phyloP scores from a whole-genome alignment of 805 yeast genomes.

The Nakazawaea anatomiae region DNA sequence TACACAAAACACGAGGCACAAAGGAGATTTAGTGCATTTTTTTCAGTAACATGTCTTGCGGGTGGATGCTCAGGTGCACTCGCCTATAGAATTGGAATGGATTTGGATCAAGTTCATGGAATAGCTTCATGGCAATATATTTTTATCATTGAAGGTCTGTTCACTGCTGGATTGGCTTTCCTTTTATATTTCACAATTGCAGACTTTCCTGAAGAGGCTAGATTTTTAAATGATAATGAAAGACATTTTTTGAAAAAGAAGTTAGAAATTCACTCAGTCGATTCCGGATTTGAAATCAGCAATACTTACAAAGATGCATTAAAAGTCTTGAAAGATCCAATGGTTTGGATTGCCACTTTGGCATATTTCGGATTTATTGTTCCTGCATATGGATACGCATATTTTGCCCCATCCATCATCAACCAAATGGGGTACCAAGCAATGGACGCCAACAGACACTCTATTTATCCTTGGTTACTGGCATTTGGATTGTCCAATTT shows the following conservation, averaged over 20 bases:
- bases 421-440: conserved; percentile 58
- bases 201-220: conserved; percentile 68
- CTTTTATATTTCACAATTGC: conserved; percentile 43
- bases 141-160: conserved; percentile 41
- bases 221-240: conserved; percentile 47
- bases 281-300: conserved; percentile 44
- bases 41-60: conserved; percentile 38
- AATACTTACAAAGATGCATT: conserved; percentile 39
- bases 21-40: conserved; percentile 28
- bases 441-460: conserved; percentile 69
- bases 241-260: conserved; percentile 52
- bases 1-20: conserved; percentile 35
- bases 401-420: conserved; percentile 65
- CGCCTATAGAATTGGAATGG: conserved; percentile 36
- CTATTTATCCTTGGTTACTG: conserved; percentile 80
- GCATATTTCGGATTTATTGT: conserved; percentile 61
- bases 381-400: conserved; percentile 75
- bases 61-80: conserved; percentile 48
- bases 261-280: conserved; percentile 45
- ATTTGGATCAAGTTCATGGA: conserved; percentile 49
- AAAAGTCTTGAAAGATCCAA: conserved; percentile 51
- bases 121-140: conserved; percentile 44
- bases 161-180: conserved; percentile 34
- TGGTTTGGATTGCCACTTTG: conserved; percentile 51
- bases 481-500: conserved; percentile 66